Conservation (phyloP, 2,329 filamentous ascomycete species). For the Colletotrichum lindemuthianum region DNA sequence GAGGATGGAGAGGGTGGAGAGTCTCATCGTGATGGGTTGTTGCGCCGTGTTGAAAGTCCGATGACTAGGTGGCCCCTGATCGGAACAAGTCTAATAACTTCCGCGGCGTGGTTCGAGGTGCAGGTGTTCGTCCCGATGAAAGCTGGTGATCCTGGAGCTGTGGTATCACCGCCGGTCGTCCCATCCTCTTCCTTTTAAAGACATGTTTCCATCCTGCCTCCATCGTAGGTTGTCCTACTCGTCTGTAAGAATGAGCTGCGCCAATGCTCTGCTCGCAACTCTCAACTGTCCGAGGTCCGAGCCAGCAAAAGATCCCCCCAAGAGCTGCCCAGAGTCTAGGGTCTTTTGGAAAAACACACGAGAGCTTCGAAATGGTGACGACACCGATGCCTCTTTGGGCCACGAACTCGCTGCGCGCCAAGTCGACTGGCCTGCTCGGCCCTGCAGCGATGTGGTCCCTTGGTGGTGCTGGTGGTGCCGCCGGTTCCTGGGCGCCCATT, state of each 20-base stretch:
- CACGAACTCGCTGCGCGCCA: slow-evolving; percentile 26
- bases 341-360: neutral
- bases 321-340: neutral
- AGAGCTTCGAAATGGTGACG: slow-evolving; percentile 28
- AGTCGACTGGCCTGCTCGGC: slow-evolving; percentile 21
- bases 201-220: neutral
- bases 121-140: neutral
- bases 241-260: slow-evolving; percentile 27
- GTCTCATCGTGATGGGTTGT: slow-evolving; percentile 18
- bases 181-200: slow-evolving; percentile 23
- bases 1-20: slow-evolving; percentile 20
- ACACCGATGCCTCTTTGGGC: slow-evolving; percentile 30
- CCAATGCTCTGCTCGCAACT: slow-evolving; percentile 33
- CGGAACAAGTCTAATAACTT: slow-evolving; percentile 29
- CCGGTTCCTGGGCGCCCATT: neutral
- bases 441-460: slow-evolving; percentile 17
- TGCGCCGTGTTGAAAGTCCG: neutral
- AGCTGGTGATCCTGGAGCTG: neutral
- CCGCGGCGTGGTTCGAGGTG: neutral
- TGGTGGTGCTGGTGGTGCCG: neutral
- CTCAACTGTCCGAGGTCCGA: slow-evolving; percentile 35
- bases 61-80: neutral
- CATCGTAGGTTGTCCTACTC: slow-evolving; percentile 12
- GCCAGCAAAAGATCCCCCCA: neutral
- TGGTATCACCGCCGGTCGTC: neutral